phyloP scores from a whole-genome alignment of 352 stramenopile species.

The Aphanomyces cochlioides region DNA sequence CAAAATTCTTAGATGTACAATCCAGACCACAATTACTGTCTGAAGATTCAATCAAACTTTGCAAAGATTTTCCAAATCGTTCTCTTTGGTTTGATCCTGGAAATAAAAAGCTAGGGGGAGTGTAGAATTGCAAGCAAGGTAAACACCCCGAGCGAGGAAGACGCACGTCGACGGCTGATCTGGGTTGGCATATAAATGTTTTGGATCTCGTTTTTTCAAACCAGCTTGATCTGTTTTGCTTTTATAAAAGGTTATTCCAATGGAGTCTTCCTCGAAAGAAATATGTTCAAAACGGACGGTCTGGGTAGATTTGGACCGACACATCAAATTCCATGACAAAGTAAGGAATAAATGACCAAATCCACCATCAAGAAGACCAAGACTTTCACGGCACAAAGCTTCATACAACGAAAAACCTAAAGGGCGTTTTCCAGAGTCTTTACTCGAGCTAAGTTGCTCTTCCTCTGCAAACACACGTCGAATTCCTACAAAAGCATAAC shows the following conservation, averaged over 20 bases:
- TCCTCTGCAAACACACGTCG: too few species aligned
- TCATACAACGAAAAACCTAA: neutral
- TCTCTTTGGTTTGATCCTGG: neutral
- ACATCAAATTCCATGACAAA: constrained; percentile 16
- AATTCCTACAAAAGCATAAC: too few species aligned
- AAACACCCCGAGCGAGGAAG: constrained; percentile 35
- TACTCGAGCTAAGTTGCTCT: too few species aligned
- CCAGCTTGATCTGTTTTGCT: constrained; percentile 41
- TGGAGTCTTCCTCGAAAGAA: constrained; percentile 36
- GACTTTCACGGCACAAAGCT: neutral
- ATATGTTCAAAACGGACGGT: constrained; percentile 25
- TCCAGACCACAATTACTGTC: neutral
- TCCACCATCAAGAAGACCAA: neutral
- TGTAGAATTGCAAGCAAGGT: constrained; percentile 24
- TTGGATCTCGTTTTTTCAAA: constrained; percentile 33
- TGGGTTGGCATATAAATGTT: constrained; percentile 41
- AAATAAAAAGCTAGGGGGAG: neutral
- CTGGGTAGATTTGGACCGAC: neutral
- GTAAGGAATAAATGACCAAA: neutral
- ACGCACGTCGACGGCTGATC: constrained; percentile 34
- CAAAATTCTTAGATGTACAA: neutral
- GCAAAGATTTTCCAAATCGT: constrained; percentile 8
- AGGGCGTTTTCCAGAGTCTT: neutral
- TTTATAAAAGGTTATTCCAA: constrained; percentile 39
- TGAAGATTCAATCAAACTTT: neutral